Evolutionary conservation across 2,329 filamentous ascomycete genomes (phyloP).

Genomic region (Dryadomyces sulphureus): DNA sequence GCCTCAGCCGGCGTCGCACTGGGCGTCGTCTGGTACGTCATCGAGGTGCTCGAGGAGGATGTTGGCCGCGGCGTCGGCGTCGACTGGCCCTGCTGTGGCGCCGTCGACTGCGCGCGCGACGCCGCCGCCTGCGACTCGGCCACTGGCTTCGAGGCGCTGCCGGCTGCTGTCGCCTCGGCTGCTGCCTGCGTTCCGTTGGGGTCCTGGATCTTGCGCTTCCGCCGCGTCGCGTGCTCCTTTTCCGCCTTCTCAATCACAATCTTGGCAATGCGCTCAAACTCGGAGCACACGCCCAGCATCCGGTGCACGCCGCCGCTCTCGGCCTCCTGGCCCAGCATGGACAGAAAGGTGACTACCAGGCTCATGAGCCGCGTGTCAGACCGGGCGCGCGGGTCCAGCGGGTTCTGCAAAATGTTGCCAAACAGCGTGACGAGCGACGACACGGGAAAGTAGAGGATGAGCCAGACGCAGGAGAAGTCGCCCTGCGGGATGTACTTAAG

Average conservation of each 20-base stretch:
- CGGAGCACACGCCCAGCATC: slow-evolving; percentile 87
- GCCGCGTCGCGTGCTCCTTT: slow-evolving; percentile 62
- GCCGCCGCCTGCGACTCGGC: not conserved
- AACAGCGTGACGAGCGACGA: slow-evolving; percentile 90
- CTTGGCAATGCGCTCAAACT: slow-evolving; percentile 88
- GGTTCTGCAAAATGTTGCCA: slow-evolving; percentile 91
- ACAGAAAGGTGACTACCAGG: slow-evolving; percentile 81
- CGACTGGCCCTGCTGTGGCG: not conserved
- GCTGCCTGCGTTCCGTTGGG: slow-evolving; percentile 11
- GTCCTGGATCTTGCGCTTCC: slow-evolving; percentile 64
- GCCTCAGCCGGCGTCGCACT: slow-evolving; percentile 10
- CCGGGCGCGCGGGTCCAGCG: slow-evolving; percentile 72
- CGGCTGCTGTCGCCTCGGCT: slow-evolving; percentile 12
- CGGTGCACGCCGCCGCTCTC: slow-evolving; percentile 82
- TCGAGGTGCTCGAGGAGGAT: slow-evolving; percentile 8
- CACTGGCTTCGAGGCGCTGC: not conserved
- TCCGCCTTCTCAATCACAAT: slow-evolving; percentile 85
- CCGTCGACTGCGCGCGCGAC: slow-evolving; percentile 1
- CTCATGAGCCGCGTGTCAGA: slow-evolving; percentile 87
- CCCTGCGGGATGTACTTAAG: slow-evolving; percentile 94
- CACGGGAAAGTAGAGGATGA: slow-evolving; percentile 93
- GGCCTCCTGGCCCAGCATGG: slow-evolving; percentile 76
- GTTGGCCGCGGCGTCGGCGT: slow-evolving; percentile 7
- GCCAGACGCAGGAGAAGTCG: slow-evolving; percentile 89
- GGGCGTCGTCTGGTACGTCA: slow-evolving; percentile 10